Evolutionary conservation across 108 stramenopile species (phyloP), one percentile per base, ranked within the genome.

Genomic region (Conticribra guillardii): DNA sequence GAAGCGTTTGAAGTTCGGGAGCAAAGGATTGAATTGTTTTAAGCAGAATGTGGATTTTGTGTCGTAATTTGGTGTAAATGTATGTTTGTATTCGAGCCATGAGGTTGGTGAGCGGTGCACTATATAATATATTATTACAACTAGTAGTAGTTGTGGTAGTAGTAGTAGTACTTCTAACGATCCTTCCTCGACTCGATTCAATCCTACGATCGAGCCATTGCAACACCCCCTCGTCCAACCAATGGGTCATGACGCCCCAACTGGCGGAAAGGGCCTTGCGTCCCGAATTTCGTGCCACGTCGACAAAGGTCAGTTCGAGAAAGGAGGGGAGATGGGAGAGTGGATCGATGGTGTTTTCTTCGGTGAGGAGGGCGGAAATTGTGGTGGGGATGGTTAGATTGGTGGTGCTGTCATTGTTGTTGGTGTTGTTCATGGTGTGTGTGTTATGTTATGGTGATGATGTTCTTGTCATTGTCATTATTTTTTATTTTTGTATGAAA

Each of bases 261-360:
- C 51, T 59, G 28, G 80, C 74, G 17, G 74, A 76, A 0, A 91
- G 68, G n/a, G 87, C 79, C 69, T 81, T 60, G 32, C 83, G 73
- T 17, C 70, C 83, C 5, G 88, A 87, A 69, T 73, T 59, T 2
- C 67, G 64, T 22, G 87, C 82, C 50, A 85, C 89, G 58, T 89
- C 82, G 27, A 91, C 87, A 71, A 89, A 80, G 1, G 79, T 88
- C 65, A 89, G 80, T 72, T 94, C 93, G 51, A 89, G 72, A 70
- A 94, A 94, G 33, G 93, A 94, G 1, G 89, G 93, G n/a, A 91
- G 63, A 45, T 84, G 84, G 3, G 89, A 84, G 11, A 71, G 50
- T 17, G 89, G 93, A 77, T 89, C 63, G 65, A 94, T 87, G 32
- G 87, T 88, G 67, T 69, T 80, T 81, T 94, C 93, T 70, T 94